phyloP scores from a whole-genome alignment of 768 basidiomycete species.

The Lactarius deliciosus region DNA sequence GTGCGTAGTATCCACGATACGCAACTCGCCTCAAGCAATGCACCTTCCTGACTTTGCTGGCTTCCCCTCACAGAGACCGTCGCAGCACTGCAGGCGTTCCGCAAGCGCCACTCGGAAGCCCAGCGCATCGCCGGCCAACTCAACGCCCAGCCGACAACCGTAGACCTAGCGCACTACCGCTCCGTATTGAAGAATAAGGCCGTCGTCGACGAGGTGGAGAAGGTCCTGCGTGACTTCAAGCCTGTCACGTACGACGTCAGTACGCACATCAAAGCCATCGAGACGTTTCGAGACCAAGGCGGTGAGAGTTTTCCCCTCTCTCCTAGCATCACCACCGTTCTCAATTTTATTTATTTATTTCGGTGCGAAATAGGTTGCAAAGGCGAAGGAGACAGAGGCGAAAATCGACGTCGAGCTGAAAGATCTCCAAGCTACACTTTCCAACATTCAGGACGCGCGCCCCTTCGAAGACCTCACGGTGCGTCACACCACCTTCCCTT shows the following conservation, averaged over 20 bases:
- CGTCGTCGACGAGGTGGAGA: slow-evolving; percentile 91
- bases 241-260: slow-evolving; percentile 91
- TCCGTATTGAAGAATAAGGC: slow-evolving; percentile 88
- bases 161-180: slow-evolving; percentile 93
- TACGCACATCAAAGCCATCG: slow-evolving; percentile 90
- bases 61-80: slow-evolving; percentile 69
- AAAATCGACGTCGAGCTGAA: slow-evolving; percentile 91
- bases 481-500: slow-evolving; percentile 34
- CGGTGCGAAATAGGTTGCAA: slow-evolving; percentile 62
- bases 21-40: not conserved
- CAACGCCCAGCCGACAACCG: slow-evolving; percentile 68
- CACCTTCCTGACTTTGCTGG: not conserved
- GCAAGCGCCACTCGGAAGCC: slow-evolving; percentile 91
- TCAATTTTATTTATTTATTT: not conserved
- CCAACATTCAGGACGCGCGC: slow-evolving; percentile 96
- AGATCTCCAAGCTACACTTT: slow-evolving; percentile 88
- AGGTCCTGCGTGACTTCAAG: slow-evolving; percentile 84
- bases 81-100: slow-evolving; percentile 88
- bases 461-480: slow-evolving; percentile 97
- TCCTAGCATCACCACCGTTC: slow-evolving; percentile 5
- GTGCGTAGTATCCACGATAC: slow-evolving; percentile 42
- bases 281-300: slow-evolving; percentile 97
- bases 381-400: slow-evolving; percentile 83
- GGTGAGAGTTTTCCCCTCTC: slow-evolving; percentile 42
- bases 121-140: slow-evolving; percentile 67